A percentile compares a stretch with the other conserved stretches of the same genome.
Evolutionary conservation across 345 rosid species (phyloP).

Genomic region (Abelmoschus esculentus): DNA sequence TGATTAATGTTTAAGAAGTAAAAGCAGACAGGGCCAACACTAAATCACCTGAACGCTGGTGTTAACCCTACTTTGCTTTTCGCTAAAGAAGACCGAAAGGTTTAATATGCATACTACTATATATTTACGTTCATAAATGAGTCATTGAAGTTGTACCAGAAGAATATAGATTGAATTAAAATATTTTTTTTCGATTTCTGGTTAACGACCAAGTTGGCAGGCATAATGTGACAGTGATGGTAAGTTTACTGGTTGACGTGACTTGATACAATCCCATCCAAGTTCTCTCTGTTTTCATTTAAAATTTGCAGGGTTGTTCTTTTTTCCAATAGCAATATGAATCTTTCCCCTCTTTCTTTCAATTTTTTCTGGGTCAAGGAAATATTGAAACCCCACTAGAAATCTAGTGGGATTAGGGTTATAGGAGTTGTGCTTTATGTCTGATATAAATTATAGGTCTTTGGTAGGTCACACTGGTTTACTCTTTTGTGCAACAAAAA

Average conservation of each 20-base stretch:
- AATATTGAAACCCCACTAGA: not conserved
- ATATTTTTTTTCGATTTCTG: not conserved
- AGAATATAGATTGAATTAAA: not conserved
- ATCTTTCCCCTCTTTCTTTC: not conserved
- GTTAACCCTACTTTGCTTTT: conserved; percentile 4
- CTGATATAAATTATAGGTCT: not conserved
- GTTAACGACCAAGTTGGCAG: not conserved
- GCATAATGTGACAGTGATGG: not conserved
- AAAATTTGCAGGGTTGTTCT: not conserved
- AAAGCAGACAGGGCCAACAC: conserved; percentile 2
- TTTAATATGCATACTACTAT: no score
- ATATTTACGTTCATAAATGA: not conserved
- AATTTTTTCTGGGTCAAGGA: not conserved
- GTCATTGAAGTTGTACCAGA: not conserved
- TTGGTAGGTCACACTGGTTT: conserved; percentile 9
- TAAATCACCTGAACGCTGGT: conserved; percentile 6
- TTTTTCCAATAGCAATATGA: not conserved
- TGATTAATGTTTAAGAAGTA: not conserved
- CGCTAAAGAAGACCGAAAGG: not conserved
- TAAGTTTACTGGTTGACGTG: not conserved
- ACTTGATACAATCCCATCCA: not conserved
- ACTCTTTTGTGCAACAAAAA: not conserved
- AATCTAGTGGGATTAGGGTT: not conserved
- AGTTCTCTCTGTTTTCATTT: not conserved
- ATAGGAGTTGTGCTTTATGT: no score